These are phyloP conservation scores for Linaria vulgaris DNA, from an alignment of 257 asterid species.

Conservation along the genomic window DNA sequence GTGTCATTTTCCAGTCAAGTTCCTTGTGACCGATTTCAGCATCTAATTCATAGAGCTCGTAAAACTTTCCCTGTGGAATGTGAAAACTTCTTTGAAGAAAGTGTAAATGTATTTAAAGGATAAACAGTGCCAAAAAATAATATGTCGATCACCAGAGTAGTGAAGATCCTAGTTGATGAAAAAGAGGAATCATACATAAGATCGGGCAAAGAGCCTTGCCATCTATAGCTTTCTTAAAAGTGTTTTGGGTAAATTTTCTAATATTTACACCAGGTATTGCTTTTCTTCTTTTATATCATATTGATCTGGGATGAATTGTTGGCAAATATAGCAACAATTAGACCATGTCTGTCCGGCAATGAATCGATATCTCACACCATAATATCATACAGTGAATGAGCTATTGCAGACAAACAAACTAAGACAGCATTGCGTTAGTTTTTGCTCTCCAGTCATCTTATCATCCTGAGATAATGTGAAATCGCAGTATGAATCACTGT, in stretches of 20 bases:
- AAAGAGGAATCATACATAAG: constrained; percentile 1
- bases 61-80: constrained; percentile 77
- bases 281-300: not conserved
- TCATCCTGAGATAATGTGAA: not conserved
- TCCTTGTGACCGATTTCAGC: constrained; percentile 99
- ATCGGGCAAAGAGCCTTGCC: constrained; percentile 4
- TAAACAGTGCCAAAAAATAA: not conserved
- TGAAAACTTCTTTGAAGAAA: constrained; percentile 18
- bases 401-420: not conserved
- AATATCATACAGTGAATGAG: constrained; percentile 15
- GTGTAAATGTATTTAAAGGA: not conserved
- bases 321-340: not conserved
- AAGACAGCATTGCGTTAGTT: constrained; percentile 5
- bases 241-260: not conserved
- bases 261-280: not conserved
- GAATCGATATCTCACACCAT: constrained; percentile 5
- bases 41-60: constrained; percentile 92
- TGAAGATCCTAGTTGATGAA: constrained; percentile 8
- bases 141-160: not conserved
- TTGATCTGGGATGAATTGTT: not conserved
- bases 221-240: constrained; percentile 13
- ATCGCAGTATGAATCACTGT: constrained; percentile 21
- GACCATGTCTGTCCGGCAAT: constrained; percentile 4
- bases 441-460: constrained; percentile 25
- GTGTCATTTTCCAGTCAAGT: constrained; percentile 94